Base-by-base conservation (phyloP, 169 alveolate genomes). In the Theileria annulata region DNA sequence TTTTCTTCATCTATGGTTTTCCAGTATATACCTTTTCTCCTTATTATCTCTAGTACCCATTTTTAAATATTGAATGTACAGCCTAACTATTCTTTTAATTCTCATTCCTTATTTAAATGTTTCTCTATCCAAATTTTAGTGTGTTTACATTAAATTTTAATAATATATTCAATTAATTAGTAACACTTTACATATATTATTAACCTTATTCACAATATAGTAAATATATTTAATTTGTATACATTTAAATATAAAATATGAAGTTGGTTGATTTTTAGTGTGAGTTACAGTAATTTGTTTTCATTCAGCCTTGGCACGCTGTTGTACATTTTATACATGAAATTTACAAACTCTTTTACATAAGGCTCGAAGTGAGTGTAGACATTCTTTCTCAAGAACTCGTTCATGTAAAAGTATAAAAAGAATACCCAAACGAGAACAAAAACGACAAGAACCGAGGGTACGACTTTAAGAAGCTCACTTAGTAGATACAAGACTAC, bases 251-350 rank as follows among this genome's bases (percentile, higher is more conserved):
- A 35, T 35, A 35, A 42, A 42, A 42, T 42, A 42, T 42, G 51
- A 42, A 42, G 51, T 10, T n/a, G 15, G 15, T 42, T 42, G 51
- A 42, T 31, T 21, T 23, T 62, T 17, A 21, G 9, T 5, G 37
- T 31, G n/a, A 17, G 27, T 72, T 31, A 72, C 23, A 72, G 30
- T 23, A 25, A 2, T 49, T 60, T 72, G 42, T 25, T 31, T 51
- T 82, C 89, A 30, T 68, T 77, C 62, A 82, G 67, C 37, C 59
- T 47, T 27, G 89, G 89, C 25, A 82, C 77, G 35, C 47, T 70
- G 66, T 64, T n/a, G 71, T 82, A 75, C 6, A 75, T 19, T 59
- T 48, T 47, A 31, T 28, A 30, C n/a, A 48, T 71, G 2, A 56
- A 48, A 23, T 71, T 37, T 62, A 25, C 23, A 30, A 47, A 58